A percentile compares a stretch with the other conserved stretches of the same genome.
These are phyloP conservation scores for Fusarium musae DNA, from an alignment of 2,329 filamentous ascomycete species.

Conservation along the genomic window DNA sequence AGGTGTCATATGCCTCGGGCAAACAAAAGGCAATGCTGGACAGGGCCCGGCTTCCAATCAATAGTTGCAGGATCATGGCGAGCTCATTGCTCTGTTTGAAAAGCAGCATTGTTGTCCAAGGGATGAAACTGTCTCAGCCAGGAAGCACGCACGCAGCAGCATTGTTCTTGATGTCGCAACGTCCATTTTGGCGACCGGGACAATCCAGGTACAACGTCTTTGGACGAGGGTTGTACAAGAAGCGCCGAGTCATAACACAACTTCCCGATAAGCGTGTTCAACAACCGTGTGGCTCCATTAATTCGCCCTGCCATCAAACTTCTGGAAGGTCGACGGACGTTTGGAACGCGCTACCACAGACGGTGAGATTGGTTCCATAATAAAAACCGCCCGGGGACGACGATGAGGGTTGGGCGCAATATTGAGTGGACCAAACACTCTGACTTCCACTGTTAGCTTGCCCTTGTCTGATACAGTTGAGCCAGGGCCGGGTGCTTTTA, in stretches of 20 bases:
- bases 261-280: constrained; percentile 13
- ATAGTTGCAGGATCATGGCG: constrained; percentile 34
- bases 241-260: constrained; percentile 28
- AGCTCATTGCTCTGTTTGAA: constrained; percentile 14
- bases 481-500: constrained; percentile 32
- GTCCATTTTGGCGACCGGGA: constrained; percentile 24
- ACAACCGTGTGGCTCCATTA: constrained; percentile 42
- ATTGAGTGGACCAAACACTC: constrained; percentile 41
- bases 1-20: constrained; percentile 35
- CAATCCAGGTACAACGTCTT: constrained; percentile 29
- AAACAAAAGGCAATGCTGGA: constrained; percentile 12
- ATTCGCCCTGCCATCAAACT: constrained; percentile 44
- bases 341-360: constrained; percentile 44
- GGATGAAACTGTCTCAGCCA: constrained; percentile 42
- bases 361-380: constrained; percentile 45
- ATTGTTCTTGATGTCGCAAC: constrained; percentile 33
- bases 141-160: constrained; percentile 23
- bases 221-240: constrained; percentile 18
- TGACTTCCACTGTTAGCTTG: neutral
- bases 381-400: constrained; percentile 38
- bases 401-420: constrained; percentile 36
- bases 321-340: constrained; percentile 44
- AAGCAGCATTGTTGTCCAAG: constrained; percentile 22
- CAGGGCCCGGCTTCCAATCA: constrained; percentile 19
- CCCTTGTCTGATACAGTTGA: constrained; percentile 28